Conservation (phyloP, 2,329 filamentous ascomycete genomes). For the Botrytis sinoallii region DNA sequence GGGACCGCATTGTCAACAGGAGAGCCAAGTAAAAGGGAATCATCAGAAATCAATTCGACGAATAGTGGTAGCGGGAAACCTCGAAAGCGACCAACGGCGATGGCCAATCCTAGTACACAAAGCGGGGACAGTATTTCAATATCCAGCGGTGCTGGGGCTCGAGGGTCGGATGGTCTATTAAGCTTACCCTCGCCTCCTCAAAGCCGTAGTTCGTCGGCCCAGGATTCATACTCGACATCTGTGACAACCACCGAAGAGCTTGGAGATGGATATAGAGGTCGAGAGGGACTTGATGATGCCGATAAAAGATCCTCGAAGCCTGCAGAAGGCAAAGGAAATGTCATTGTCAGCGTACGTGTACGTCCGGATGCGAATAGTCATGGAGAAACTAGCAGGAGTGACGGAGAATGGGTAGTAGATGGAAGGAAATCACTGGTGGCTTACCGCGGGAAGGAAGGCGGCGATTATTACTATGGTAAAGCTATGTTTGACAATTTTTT, state of each 20-base stretch:
- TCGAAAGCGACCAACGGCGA: conserved; percentile 34
- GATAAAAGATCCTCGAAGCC: conserved; percentile 47
- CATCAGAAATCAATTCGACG: conserved; percentile 28
- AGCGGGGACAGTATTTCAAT: conserved; percentile 73
- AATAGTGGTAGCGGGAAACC: conserved; percentile 26
- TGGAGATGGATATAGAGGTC: conserved; percentile 50
- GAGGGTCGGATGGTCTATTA: conserved; percentile 71
- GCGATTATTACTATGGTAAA: conserved; percentile 89
- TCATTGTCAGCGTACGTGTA: conserved; percentile 91
- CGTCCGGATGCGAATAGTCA: conserved; percentile 73
- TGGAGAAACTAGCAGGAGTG: conserved; percentile 55
- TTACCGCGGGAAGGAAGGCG: conserved; percentile 83
- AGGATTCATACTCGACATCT: conserved; percentile 88
- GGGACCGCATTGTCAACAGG: conserved; percentile 25
- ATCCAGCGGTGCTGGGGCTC: conserved; percentile 54
- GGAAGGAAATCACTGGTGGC: conserved; percentile 76
- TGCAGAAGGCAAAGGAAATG: conserved; percentile 81
- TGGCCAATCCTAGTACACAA: conserved; percentile 37
- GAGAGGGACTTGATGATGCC: conserved; percentile 30
- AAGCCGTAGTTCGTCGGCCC: conserved; percentile 86
- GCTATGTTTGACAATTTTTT: neutral
- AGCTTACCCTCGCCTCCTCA: conserved; percentile 80
- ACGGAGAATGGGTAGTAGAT: conserved; percentile 91
- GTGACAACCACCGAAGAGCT: conserved; percentile 84
- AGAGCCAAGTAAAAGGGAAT: conserved; percentile 30